Conservation (phyloP, 1,139 yeast genomes). For the Nakaseomyces nivariensis region DNA sequence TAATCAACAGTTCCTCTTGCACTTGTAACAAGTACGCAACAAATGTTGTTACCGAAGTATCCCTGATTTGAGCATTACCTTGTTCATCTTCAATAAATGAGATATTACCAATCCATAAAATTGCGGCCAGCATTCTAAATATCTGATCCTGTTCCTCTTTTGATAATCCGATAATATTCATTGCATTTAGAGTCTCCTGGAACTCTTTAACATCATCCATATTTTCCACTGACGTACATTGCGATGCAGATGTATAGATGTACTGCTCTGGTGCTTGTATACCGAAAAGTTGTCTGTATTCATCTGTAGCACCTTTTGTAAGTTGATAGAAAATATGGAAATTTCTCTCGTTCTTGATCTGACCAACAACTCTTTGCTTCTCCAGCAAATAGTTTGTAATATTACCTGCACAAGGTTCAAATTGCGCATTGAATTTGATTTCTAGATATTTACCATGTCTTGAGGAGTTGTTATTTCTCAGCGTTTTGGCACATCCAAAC, state of each 20-base stretch:
- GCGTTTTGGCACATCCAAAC: constrained; percentile 96
- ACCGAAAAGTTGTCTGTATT: constrained; percentile 75
- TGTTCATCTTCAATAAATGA: constrained; percentile 78
- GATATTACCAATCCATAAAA: constrained; percentile 91
- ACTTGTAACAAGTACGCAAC: constrained; percentile 88
- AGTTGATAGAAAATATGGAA: constrained; percentile 96
- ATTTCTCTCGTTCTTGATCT: constrained; percentile 84
- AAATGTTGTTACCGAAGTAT: constrained; percentile 81
- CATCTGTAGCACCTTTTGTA: constrained; percentile 82
- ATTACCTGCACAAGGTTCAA: constrained; percentile 90
- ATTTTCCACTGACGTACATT: constrained; percentile 78
- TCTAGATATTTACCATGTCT: constrained; percentile 96
- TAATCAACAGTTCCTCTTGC: constrained; percentile 54
- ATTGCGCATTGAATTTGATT: constrained; percentile 70
- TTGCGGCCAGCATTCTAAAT: constrained; percentile 72
- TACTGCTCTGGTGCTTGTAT: constrained; percentile 92
- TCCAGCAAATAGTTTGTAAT: constrained; percentile 91
- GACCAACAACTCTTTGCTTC: constrained; percentile 92
- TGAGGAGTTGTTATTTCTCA: constrained; percentile 91
- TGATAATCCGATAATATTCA: constrained; percentile 75
- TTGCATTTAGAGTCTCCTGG: constrained; percentile 71
- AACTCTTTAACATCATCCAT: constrained; percentile 77
- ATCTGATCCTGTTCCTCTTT: constrained; percentile 84
- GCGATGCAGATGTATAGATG: constrained; percentile 76
- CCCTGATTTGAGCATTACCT: constrained; percentile 76